These are phyloP conservation scores for Heterobasidion irregulare DNA, from an alignment of 1,284 basidiomycete genomes.

Conservation along the genomic window DNA sequence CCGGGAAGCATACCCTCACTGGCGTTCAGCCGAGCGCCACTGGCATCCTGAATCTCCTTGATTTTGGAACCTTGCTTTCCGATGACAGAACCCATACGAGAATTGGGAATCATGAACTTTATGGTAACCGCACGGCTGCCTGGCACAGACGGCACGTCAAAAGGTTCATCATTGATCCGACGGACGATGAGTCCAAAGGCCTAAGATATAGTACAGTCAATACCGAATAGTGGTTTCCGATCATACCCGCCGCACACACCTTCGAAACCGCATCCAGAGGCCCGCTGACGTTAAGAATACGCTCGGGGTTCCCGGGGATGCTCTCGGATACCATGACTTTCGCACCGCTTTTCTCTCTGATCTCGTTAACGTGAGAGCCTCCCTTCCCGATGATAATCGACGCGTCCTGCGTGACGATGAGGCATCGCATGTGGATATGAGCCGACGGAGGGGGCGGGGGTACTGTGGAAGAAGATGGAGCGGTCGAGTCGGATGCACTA, in stretches of 20 bases:
- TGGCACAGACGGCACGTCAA: constrained; percentile 94
- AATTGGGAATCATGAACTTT: constrained; percentile 99
- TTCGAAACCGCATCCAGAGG: constrained; percentile 98
- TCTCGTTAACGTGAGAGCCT: constrained; percentile 97
- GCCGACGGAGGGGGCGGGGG: constrained; percentile 47
- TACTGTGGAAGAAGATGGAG: constrained; percentile 7
- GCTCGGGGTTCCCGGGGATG: constrained; percentile 95
- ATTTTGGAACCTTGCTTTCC: constrained; percentile 97
- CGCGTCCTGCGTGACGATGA: constrained; percentile 99
- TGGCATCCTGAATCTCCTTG: constrained; percentile 99
- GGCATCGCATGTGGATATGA: constrained; percentile 87
- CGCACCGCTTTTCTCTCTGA: constrained; percentile 94
- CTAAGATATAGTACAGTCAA: constrained; percentile 31
- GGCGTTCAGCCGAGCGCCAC: constrained; percentile 92
- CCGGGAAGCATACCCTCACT: constrained; percentile 98
- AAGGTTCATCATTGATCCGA: constrained; percentile 98
- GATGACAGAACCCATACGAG: constrained; percentile 98
- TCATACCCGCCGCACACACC: constrained; percentile 38
- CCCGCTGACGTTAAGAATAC: constrained; percentile 95
- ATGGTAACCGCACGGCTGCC: constrained; percentile 98
- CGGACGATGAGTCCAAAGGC: constrained; percentile 98
- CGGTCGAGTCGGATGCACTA: constrained; percentile 20
- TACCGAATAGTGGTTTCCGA: neutral
- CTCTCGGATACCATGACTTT: constrained; percentile 94
- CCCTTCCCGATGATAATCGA: constrained; percentile 98